These are phyloP conservation scores for Pseudonitzschia pungens DNA, from an alignment of 108 stramenopile genomes.

Conservation along the genomic window DNA sequence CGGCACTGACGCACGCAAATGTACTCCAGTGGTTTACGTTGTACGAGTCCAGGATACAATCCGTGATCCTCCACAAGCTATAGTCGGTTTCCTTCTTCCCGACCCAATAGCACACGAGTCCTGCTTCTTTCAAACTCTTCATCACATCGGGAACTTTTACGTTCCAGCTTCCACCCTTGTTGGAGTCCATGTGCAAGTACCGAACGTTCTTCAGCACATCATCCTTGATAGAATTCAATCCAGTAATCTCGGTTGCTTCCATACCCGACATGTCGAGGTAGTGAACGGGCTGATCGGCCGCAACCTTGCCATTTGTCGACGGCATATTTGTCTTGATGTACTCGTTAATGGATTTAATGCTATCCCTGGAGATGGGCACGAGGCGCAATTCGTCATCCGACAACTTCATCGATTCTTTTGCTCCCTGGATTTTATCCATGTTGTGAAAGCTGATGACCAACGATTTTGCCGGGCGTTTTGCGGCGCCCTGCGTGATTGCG, in stretches of 20 bases:
- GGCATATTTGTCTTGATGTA: not conserved
- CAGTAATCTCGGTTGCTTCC: not conserved
- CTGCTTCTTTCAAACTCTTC: not conserved
- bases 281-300: not conserved
- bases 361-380: no score
- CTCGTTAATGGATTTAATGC: no score
- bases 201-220: not conserved
- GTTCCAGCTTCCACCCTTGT: not conserved
- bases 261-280: not conserved
- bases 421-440: no score
- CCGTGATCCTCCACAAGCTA: conserved; percentile 46
- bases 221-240: not conserved
- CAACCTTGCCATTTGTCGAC: not conserved
- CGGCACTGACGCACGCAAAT: conserved; percentile 56
- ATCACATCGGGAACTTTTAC: not conserved
- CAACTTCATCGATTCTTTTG: no score
- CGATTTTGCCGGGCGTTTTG: not conserved
- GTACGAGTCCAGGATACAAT: conserved; percentile 39
- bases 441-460: no score
- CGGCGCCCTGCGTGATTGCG: not conserved
- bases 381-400: no score
- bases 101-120: conserved; percentile 44
- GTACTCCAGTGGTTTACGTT: conserved; percentile 49
- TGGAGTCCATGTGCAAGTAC: not conserved
- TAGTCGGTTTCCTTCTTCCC: conserved; percentile 18